Conservation (phyloP, 345 rosid species). For the Sonneratia caseolaris region DNA sequence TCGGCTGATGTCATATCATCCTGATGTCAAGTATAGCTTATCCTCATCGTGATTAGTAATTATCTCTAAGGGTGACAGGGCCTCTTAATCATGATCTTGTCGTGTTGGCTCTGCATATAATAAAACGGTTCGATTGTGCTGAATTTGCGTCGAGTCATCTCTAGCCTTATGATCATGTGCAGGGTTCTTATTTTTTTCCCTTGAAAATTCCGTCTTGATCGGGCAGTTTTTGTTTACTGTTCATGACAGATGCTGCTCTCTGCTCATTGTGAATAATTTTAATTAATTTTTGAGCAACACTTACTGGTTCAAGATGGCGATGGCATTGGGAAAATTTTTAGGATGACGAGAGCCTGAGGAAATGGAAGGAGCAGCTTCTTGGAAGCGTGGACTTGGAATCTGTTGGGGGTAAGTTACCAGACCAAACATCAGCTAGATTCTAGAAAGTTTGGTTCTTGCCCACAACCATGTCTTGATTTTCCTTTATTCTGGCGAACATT, state of each 20-base stretch:
- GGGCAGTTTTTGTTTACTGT: neutral
- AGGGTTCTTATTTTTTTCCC: neutral
- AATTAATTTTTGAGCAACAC: neutral
- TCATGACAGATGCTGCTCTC: neutral
- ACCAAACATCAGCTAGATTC: neutral
- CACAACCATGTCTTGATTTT: neutral
- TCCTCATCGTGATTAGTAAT: too few relatives aligned
- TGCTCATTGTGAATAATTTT: neutral
- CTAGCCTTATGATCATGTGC: neutral
- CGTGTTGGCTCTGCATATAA: too few relatives aligned
- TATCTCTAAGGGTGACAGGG: neutral
- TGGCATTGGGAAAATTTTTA: constrained; percentile 11
- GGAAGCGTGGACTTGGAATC: constrained; percentile 43
- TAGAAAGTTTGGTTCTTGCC: neutral
- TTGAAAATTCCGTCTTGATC: neutral
- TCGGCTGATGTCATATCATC: too few relatives aligned
- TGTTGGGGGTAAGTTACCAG: constrained; percentile 41
- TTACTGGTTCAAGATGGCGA: constrained; percentile 8
- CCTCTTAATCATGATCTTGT: neutral
- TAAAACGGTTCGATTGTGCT: neutral
- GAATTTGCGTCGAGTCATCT: neutral
- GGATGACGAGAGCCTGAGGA: constrained; percentile 73
- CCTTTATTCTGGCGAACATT: neutral
- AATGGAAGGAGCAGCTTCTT: constrained; percentile 80
- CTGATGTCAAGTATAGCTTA: too few relatives aligned